Percentiles rank a stretch among this genome's conserved stretches.
Evolutionary conservation across 2,329 filamentous ascomycete genomes (phyloP).

Genomic region (Trichoderma koningiopsis): DNA sequence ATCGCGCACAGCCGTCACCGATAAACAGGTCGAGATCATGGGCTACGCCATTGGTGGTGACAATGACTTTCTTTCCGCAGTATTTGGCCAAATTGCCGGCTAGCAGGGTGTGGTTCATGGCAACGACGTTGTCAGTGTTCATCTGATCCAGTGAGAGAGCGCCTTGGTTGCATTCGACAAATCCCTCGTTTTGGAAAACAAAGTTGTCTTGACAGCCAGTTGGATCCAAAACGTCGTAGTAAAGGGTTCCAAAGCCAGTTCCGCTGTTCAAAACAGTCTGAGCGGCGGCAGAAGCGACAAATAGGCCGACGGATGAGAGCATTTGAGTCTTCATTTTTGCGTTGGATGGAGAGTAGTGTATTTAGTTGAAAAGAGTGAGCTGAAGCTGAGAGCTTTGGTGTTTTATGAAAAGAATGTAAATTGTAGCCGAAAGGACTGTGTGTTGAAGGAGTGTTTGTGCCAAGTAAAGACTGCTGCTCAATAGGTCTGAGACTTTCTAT

Average conservation of each 20-base stretch:
- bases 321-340: slow-evolving; percentile 10
- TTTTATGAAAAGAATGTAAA: not conserved
- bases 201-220: slow-evolving; percentile 15
- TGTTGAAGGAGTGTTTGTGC: not conserved
- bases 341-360: not conserved
- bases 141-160: slow-evolving; percentile 23
- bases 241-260: slow-evolving; percentile 26
- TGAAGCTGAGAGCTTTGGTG: not conserved
- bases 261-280: slow-evolving; percentile 22
- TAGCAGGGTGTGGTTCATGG: slow-evolving; percentile 28
- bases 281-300: slow-evolving; percentile 1
- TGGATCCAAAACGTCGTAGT: slow-evolving; percentile 24
- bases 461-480: not conserved
- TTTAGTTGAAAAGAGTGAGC: not conserved
- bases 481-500: not conserved
- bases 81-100: slow-evolving; percentile 25
- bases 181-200: slow-evolving; percentile 14
- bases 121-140: slow-evolving; percentile 28
- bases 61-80: slow-evolving; percentile 28
- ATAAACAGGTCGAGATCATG: slow-evolving; percentile 26
- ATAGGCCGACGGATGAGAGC: slow-evolving; percentile 2
- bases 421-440: too few species aligned
- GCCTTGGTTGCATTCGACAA: slow-evolving; percentile 22
- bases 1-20: slow-evolving; percentile 28
- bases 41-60: slow-evolving; percentile 27